phyloP scores from a whole-genome alignment of 1,284 basidiomycete genomes.

The Singerocomus inundabilis region DNA sequence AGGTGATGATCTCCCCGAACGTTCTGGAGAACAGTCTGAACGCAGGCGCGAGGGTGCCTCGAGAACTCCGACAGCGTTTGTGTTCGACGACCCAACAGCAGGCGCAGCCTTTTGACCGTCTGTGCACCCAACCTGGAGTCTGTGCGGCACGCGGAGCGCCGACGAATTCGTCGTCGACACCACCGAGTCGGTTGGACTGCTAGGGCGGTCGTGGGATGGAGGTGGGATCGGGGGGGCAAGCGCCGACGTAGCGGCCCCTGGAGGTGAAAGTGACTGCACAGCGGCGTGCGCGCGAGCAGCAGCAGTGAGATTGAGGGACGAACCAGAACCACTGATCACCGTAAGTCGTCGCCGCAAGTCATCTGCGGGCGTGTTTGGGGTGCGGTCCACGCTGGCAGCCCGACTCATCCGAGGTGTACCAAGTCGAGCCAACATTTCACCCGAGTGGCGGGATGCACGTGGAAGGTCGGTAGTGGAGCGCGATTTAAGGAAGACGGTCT shows the following conservation, averaged over 20 bases:
- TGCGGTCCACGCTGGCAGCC: conserved; percentile 45
- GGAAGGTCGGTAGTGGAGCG: conserved; percentile 39
- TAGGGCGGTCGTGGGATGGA: conserved; percentile 48
- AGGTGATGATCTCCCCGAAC: conserved; percentile 71
- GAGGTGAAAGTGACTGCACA: conserved; percentile 34
- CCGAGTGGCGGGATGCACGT: conserved; percentile 35
- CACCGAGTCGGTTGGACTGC: conserved; percentile 72
- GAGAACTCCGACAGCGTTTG: conserved; percentile 73
- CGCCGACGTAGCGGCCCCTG: conserved; percentile 19
- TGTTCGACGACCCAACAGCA: conserved; percentile 75
- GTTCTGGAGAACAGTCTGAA: conserved; percentile 60
- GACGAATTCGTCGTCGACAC: conserved; percentile 66
- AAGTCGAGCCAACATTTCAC: conserved; percentile 38
- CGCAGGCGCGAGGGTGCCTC: conserved; percentile 65
- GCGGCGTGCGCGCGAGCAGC: conserved; percentile 42
- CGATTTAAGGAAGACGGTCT: conserved; percentile 88
- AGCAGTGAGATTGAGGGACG: conserved; percentile 51
- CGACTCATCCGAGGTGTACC: conserved; percentile 48
- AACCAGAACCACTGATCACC: conserved; percentile 65
- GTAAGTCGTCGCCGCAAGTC: conserved; percentile 70
- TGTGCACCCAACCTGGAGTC: conserved; percentile 61
- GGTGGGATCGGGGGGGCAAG: conserved; percentile 38
- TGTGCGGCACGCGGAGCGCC: conserved; percentile 54
- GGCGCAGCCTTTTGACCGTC: conserved; percentile 83
- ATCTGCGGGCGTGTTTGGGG: conserved; percentile 52